A percentile compares a stretch with the other conserved stretches of the same genome.
These are phyloP conservation scores for Neobulgaria alba DNA, from an alignment of 2,329 filamentous ascomycete genomes.

Conservation along the genomic window DNA sequence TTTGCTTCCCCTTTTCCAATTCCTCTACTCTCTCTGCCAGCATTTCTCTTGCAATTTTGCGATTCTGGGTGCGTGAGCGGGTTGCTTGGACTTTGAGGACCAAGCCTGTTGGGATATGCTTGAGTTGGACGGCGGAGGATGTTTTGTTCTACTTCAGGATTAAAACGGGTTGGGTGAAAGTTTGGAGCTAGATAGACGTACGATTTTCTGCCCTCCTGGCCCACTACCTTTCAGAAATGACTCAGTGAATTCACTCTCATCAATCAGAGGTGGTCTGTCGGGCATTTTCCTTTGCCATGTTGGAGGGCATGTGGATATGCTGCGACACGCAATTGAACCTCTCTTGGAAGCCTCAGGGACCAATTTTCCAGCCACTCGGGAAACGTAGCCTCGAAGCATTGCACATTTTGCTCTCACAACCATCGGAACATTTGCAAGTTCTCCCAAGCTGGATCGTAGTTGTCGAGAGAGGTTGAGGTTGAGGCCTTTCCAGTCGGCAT, in stretches of 20 bases:
- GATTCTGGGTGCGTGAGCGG: slow-evolving; percentile 76
- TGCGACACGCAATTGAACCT: slow-evolving; percentile 3
- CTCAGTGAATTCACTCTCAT: slow-evolving; percentile 74
- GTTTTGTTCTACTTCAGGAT: slow-evolving; percentile 81
- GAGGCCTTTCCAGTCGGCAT: too few relatives aligned
- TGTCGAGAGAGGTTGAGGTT: too few relatives aligned
- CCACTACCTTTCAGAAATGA: slow-evolving; percentile 85
- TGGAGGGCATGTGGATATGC: slow-evolving; percentile 13
- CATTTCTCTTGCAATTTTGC: slow-evolving; percentile 71
- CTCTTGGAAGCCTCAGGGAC: slow-evolving; percentile 7
- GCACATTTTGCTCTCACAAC: background rate
- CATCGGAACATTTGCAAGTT: too few relatives aligned
- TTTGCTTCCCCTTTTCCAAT: slow-evolving; percentile 60
- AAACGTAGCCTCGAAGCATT: background rate
- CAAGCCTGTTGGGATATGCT: slow-evolving; percentile 80
- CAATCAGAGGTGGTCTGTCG: slow-evolving; percentile 61
- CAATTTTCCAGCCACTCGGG: slow-evolving; percentile 5
- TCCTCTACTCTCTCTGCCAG: slow-evolving; percentile 53
- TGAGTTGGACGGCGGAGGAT: slow-evolving; percentile 85
- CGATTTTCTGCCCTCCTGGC: slow-evolving; percentile 93
- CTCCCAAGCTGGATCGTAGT: too few relatives aligned
- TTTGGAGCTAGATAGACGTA: slow-evolving; percentile 31
- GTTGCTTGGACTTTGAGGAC: slow-evolving; percentile 94
- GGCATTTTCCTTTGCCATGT: slow-evolving; percentile 53
- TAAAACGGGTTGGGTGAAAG: background rate